phyloP scores from a whole-genome alignment of 768 basidiomycete genomes.

The Mycena maculata region DNA sequence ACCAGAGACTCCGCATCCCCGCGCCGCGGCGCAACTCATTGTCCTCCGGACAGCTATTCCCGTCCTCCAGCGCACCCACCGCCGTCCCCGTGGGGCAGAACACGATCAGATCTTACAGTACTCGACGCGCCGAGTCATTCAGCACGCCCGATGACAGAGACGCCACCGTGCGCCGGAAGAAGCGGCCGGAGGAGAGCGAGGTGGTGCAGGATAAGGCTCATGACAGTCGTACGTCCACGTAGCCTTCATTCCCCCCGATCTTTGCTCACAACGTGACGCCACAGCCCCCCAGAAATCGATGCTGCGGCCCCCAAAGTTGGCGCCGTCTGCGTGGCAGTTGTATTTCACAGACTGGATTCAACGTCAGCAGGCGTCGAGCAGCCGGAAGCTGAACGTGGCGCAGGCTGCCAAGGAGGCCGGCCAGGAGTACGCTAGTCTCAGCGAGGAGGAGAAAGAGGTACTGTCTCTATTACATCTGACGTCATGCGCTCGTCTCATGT shows the following conservation, averaged over 20 bases:
- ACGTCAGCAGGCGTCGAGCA: slow-evolving; percentile 80
- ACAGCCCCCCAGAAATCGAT: slow-evolving; percentile 79
- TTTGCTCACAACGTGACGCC: slow-evolving; percentile 32
- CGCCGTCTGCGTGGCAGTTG: slow-evolving; percentile 95
- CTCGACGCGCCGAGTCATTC: slow-evolving; percentile 74
- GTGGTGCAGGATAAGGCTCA: slow-evolving; percentile 49
- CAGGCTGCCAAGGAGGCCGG: slow-evolving; percentile 96
- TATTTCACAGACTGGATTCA: slow-evolving; percentile 98
- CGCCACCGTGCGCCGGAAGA: slow-evolving; percentile 78
- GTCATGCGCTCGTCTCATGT: slow-evolving; percentile 20
- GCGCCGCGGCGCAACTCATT: slow-evolving; percentile 58
- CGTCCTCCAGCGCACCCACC: slow-evolving; percentile 78
- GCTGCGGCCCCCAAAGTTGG: slow-evolving; percentile 89
- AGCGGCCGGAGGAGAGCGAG: slow-evolving; percentile 54
- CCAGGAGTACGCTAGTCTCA: slow-evolving; percentile 85
- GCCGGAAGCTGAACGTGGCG: slow-evolving; percentile 92
- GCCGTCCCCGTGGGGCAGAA: slow-evolving; percentile 57
- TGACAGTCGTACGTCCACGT: slow-evolving; percentile 66
- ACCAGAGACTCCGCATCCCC: slow-evolving; percentile 55
- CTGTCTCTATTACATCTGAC: slow-evolving; percentile 45
- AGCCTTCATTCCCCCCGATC: slow-evolving; percentile 16
- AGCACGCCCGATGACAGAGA: slow-evolving; percentile 72
- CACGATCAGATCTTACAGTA: slow-evolving; percentile 71
- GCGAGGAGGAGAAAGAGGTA: slow-evolving; percentile 87
- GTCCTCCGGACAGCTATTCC: slow-evolving; percentile 69